phyloP scores from a whole-genome alignment of 2,329 filamentous ascomycete species.

The Penicillium sp. region DNA sequence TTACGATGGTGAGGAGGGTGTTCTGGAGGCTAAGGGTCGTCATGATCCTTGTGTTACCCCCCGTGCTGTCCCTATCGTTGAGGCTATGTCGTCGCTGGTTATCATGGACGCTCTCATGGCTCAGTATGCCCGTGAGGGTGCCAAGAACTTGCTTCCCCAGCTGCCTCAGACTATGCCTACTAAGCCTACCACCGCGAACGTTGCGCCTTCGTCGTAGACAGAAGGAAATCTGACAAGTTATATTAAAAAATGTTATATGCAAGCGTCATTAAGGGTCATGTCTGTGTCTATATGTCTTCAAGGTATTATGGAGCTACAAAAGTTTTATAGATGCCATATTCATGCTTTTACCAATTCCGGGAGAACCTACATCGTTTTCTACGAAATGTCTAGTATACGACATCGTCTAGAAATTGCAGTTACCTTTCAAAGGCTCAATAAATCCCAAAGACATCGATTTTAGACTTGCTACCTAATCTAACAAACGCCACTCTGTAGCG shows the following conservation, averaged over 20 bases:
- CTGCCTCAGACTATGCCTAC: slow-evolving; percentile 38
- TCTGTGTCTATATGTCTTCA: neutral
- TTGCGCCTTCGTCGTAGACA: slow-evolving; percentile 3
- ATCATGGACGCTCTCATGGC: slow-evolving; percentile 84
- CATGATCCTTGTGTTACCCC: slow-evolving; percentile 94
- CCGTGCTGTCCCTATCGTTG: slow-evolving; percentile 67
- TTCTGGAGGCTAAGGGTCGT: slow-evolving; percentile 85
- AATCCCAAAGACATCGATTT: neutral
- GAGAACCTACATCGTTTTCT: neutral
- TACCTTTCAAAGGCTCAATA: neutral
- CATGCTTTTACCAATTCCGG: neutral
- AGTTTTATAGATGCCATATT: slow-evolving; percentile 1
- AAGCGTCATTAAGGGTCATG: slow-evolving; percentile 2
- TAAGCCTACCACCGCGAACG: slow-evolving; percentile 26
- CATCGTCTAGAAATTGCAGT: neutral
- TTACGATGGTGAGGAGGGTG: slow-evolving; percentile 73
- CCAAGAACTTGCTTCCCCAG: slow-evolving; percentile 48
- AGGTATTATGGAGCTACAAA: slow-evolving; percentile 3
- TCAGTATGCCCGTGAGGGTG: slow-evolving; percentile 64
- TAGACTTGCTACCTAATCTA: neutral
- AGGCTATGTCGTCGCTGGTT: slow-evolving; percentile 85
- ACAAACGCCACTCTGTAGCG: neutral
- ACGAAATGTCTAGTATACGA: neutral
- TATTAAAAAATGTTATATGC: slow-evolving; percentile 3
- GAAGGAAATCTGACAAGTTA: neutral